These are phyloP conservation scores for Trypanosoma scelopori DNA, from an alignment of 208 protist genomes.

Conservation along the genomic window DNA sequence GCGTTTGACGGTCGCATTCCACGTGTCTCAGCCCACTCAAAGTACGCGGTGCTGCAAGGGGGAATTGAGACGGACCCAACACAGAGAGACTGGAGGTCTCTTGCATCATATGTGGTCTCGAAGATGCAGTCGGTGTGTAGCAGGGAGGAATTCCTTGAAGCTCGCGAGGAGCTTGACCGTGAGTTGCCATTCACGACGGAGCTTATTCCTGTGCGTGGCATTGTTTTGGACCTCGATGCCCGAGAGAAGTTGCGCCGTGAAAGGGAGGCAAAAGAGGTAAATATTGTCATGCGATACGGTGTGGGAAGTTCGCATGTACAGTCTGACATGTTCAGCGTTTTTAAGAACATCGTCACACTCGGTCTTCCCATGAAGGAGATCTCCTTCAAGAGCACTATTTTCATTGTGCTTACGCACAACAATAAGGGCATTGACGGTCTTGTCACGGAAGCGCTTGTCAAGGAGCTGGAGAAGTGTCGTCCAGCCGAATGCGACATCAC, in stretches of 20 bases:
- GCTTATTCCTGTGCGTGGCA: conserved; percentile 77
- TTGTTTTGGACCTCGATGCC: conserved; percentile 49
- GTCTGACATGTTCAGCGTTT: conserved; percentile 87
- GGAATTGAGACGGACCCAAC: conserved; percentile 67
- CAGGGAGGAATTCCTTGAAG: conserved; percentile 14
- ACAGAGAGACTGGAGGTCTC: conserved; percentile 86
- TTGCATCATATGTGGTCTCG: conserved; percentile 72
- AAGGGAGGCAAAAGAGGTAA: conserved; percentile 71
- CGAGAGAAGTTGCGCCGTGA: conserved; percentile 69
- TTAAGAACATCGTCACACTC: conserved; percentile 56
- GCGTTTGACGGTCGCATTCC: conserved; percentile 78
- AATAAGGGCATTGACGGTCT: conserved; percentile 82
- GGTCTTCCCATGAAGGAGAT: conserved; percentile 63
- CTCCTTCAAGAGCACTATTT: conserved; percentile 69
- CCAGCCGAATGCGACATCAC: conserved; percentile 46
- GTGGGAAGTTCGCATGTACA: conserved; percentile 81
- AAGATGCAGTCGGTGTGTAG: conserved; percentile 63
- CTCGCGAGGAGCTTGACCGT: conserved; percentile 67
- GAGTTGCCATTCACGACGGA: conserved; percentile 81
- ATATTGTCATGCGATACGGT: conserved; percentile 52
- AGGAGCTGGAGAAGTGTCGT: conserved; percentile 72
- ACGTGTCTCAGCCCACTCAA: conserved; percentile 47
- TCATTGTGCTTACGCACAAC: conserved; percentile 58
- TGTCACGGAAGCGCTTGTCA: conserved; percentile 30
- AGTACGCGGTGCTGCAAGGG: conserved; percentile 75